Evolutionary conservation across 2,329 filamentous ascomycete genomes (phyloP), one percentile per base, ranked within the genome.

Genomic region (Scedosporium boydii): DNA sequence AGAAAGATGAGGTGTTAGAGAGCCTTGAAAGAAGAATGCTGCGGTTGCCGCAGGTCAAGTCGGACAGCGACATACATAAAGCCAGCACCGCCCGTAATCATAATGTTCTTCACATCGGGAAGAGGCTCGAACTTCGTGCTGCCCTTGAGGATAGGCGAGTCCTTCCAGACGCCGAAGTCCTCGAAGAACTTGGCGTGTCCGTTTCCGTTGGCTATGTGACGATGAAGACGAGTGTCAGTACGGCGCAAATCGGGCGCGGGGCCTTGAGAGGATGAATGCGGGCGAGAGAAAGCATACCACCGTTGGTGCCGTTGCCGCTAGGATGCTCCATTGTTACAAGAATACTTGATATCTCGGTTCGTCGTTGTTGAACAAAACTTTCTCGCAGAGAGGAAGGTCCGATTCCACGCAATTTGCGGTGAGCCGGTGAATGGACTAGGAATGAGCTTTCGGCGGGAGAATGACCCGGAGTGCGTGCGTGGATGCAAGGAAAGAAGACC

Each of bases 41-140:
- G 34, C 34, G 10, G 34, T 12, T 38, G 34, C 34, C 1, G 34
- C 34, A 48, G 34, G 48, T 10, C 14, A 23, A 12, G 10, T 58
- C n/a, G 7, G 44, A 34, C 14, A 18, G 48, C 23, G 65, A 75
- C 87, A 74, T 79, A 91, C 89, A 93, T 93, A 79, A 95, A 95
- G 68, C 90, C 90, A 65, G 89, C 90, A 61, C 90, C 90, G 59
- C 90, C 90, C 21, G 90, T 93, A 66, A 95, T 83, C 82, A 93
- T 87, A 68, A 93, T 92, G 70, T 91, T 93, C 74, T 84, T 88
- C 62, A 90, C 85, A 73, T 88, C 85, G 26, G 81, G 77, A 4
- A 87, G 77, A 53, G 88, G 85, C 69, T 87, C 83, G 67, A 89
- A 93, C 66, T 83, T 85, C 64, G 88, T 90, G 67, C 80, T 86